These are phyloP conservation scores for Sarocladium strictum DNA, from an alignment of 2,329 filamentous ascomycete species.

Conservation along the genomic window DNA sequence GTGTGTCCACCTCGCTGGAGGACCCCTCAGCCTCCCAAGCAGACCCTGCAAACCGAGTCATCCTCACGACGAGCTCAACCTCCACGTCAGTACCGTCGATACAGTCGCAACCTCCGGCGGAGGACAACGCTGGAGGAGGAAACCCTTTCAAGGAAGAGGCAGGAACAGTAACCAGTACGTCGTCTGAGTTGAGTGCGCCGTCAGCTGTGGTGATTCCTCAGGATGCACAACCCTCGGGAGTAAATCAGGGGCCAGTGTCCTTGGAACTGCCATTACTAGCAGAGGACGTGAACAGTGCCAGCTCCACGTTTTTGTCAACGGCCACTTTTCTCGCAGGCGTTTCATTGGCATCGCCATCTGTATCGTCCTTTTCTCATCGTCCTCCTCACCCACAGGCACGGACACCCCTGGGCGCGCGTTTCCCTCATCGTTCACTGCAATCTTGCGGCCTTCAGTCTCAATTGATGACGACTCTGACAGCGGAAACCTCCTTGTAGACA, in stretches of 20 bases:
- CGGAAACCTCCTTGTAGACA: slow-evolving; percentile 4
- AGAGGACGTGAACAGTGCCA: not conserved
- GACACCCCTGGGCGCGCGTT: not conserved
- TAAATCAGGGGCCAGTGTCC: slow-evolving; percentile 1
- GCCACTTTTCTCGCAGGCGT: slow-evolving; percentile 4
- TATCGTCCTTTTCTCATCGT: slow-evolving; percentile 2
- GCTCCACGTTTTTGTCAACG: slow-evolving; percentile 1
- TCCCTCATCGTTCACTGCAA: slow-evolving; percentile 6
- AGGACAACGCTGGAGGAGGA: not conserved
- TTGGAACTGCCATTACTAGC: slow-evolving; percentile 2
- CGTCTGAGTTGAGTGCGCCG: slow-evolving; percentile 3
- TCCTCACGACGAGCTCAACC: not conserved
- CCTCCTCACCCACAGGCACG: slow-evolving; percentile 6
- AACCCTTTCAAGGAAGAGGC: not conserved
- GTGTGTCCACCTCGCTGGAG: slow-evolving; percentile 4
- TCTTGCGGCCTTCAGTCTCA: slow-evolving; percentile 3
- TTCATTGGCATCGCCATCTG: slow-evolving; percentile 6
- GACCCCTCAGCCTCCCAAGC: slow-evolving; percentile 3
- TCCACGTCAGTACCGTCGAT: not conserved
- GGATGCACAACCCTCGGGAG: not conserved
- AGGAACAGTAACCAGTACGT: not conserved
- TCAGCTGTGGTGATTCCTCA: not conserved
- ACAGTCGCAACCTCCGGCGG: not conserved
- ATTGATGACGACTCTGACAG: slow-evolving; percentile 8
- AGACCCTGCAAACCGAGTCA: not conserved